Percentiles rank a stretch among this genome's conserved stretches.
These are phyloP conservation scores for Sugiyamaella paludigena DNA, from an alignment of 1,139 yeast species.

Conservation along the genomic window DNA sequence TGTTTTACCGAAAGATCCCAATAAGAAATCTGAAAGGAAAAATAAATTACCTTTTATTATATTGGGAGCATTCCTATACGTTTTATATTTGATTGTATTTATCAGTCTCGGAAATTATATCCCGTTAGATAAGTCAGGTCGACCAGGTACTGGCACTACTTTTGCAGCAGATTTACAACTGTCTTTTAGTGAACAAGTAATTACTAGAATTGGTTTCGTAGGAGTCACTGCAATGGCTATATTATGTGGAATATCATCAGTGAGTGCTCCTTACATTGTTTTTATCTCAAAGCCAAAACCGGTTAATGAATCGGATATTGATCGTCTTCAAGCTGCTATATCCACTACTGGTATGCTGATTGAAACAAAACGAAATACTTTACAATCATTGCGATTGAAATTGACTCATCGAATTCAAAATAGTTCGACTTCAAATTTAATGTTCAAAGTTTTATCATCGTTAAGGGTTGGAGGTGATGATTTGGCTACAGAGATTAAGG, in stretches of 20 bases:
- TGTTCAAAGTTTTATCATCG: conserved; percentile 29
- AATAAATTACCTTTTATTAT: conserved; percentile 16
- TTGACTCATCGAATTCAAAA: conserved; percentile 23
- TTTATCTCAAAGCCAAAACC: conserved; percentile 33
- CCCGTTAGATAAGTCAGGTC: conserved; percentile 24
- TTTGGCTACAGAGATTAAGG: conserved; percentile 62
- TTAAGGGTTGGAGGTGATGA: conserved; percentile 32
- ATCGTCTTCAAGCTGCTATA: conserved; percentile 38
- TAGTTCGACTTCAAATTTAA: conserved; percentile 30
- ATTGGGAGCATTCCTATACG: conserved; percentile 25
- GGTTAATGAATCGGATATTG: conserved; percentile 36
- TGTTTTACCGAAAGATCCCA: not conserved
- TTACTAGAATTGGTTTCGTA: conserved; percentile 62
- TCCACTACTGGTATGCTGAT: conserved; percentile 39
- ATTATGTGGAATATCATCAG: conserved; percentile 72
- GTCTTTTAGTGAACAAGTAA: conserved; percentile 34
- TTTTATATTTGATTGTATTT: conserved; percentile 35
- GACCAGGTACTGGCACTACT: conserved; percentile 11
- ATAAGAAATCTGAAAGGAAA: not conserved
- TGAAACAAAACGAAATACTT: conserved; percentile 28
- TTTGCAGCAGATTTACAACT: conserved; percentile 32
- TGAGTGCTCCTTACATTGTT: conserved; percentile 58
- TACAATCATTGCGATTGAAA: conserved; percentile 18
- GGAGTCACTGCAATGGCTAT: conserved; percentile 73
- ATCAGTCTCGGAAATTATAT: conserved; percentile 11